Evolutionary conservation across 2,329 filamentous ascomycete genomes (phyloP).

Genomic region (Hypoxylon sp.): DNA sequence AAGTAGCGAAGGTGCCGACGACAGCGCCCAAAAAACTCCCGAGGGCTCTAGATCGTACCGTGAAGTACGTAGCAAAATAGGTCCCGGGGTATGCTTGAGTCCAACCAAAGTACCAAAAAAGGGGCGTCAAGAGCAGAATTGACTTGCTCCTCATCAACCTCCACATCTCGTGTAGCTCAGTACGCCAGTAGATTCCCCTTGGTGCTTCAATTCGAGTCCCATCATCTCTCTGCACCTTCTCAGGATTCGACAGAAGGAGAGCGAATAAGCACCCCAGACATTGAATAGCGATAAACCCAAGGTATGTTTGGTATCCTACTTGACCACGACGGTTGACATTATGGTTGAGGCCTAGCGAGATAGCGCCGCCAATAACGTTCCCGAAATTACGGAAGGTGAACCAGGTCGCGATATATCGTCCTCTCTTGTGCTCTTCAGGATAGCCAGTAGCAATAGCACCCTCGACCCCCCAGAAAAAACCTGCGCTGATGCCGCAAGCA

Average conservation of each 20-base stretch:
- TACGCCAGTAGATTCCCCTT: constrained; percentile 50
- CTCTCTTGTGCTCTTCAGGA: constrained; percentile 77
- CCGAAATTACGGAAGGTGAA: constrained; percentile 69
- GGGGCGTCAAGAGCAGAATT: constrained; percentile 56
- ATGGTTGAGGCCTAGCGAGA: constrained; percentile 78
- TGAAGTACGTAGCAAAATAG: constrained; percentile 60
- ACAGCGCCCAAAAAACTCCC: constrained; percentile 56
- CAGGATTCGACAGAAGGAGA: constrained; percentile 73
- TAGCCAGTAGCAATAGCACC: constrained; percentile 80
- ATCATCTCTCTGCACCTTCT: constrained; percentile 75
- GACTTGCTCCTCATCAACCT: constrained; percentile 52
- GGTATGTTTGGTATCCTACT: constrained; percentile 77
- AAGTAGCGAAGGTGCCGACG: constrained; percentile 58
- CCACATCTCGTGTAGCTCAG: constrained; percentile 57
- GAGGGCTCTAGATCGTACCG: constrained; percentile 58
- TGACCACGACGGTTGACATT: constrained; percentile 65
- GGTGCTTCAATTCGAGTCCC: constrained; percentile 68
- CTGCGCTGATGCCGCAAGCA: constrained; percentile 77
- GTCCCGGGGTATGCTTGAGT: constrained; percentile 60
- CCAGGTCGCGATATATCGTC: constrained; percentile 78
- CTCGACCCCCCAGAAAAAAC: constrained; percentile 83
- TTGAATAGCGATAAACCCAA: constrained; percentile 80
- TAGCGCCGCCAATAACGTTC: constrained; percentile 77
- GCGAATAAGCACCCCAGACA: constrained; percentile 74
- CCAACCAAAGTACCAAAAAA: constrained; percentile 57